Conservation (phyloP, 202 grass and related monocot species). For the Brachypodium distachyon region DNA sequence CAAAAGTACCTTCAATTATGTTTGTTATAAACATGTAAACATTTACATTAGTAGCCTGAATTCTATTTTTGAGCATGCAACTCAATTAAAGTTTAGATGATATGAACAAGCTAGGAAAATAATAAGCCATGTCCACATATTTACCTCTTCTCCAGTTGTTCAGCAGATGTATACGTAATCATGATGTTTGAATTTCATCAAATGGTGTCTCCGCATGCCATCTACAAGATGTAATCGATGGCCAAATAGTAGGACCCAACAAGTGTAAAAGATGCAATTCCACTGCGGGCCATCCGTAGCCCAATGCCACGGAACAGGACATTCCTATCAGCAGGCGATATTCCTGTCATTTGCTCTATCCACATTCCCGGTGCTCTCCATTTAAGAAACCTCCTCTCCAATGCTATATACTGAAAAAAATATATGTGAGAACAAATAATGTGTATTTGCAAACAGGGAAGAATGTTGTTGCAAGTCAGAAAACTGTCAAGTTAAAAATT, state of each 20-base stretch:
- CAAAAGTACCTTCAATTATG: background rate
- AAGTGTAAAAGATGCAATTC: conserved; percentile 67
- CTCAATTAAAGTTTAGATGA: background rate
- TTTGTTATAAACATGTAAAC: conserved; percentile 6
- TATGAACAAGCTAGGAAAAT: background rate
- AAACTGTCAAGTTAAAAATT: background rate
- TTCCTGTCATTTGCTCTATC: conserved; percentile 82
- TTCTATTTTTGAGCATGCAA: background rate
- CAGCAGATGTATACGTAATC: background rate
- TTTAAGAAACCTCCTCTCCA: conserved; percentile 87
- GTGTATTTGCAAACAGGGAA: background rate
- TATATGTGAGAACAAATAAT: background rate
- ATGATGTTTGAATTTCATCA: conserved; percentile 1
- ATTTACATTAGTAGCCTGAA: conserved; percentile 1
- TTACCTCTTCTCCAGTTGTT: background rate
- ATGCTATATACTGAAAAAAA: conserved; percentile 54
- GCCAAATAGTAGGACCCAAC: conserved; percentile 67
- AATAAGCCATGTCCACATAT: background rate
- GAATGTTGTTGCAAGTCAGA: background rate
- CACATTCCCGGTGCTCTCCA: conserved; percentile 67
- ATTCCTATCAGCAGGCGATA: conserved; percentile 57
- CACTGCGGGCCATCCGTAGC: conserved; percentile 53
- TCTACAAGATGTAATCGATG: conserved; percentile 53
- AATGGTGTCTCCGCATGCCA: background rate
- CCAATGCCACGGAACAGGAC: conserved; percentile 64